These are phyloP conservation scores for Umbelopsis sp. DNA, from an alignment of 192 early-diverging fungal genomes.

Conservation along the genomic window DNA sequence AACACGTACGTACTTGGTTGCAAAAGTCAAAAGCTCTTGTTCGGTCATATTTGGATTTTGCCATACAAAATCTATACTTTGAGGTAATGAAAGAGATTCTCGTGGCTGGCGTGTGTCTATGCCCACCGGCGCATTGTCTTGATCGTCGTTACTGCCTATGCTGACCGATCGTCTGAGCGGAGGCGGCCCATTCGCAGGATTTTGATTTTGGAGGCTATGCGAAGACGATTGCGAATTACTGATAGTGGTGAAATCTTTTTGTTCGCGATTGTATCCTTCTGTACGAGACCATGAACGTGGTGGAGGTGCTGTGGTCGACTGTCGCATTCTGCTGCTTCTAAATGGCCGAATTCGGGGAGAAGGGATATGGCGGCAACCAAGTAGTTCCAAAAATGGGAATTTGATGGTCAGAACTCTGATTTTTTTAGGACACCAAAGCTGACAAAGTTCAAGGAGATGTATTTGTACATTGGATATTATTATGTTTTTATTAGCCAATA, in stretches of 20 bases:
- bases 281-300: constrained; percentile 7
- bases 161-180: background rate
- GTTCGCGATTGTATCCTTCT: background rate
- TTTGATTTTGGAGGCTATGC: too few relatives aligned
- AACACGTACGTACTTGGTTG: background rate
- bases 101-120: background rate
- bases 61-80: background rate
- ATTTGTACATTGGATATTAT: background rate
- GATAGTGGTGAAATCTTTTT: background rate
- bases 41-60: background rate
- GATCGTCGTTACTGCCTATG: background rate
- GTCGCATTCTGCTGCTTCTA: background rate
- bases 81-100: background rate
- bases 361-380: background rate
- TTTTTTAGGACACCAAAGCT: too few relatives aligned
- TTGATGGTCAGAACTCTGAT: background rate
- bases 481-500: background rate
- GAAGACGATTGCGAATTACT: too few relatives aligned
- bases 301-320: constrained; percentile 3
- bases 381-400: constrained; percentile 7
- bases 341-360: background rate
- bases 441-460: background rate
- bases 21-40: background rate
- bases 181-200: too few relatives aligned
- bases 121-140: background rate